Percentiles rank a stretch among this genome's conserved stretches.
Conservation (phyloP, 345 rosid genomes). For the Aegle marmelos region DNA sequence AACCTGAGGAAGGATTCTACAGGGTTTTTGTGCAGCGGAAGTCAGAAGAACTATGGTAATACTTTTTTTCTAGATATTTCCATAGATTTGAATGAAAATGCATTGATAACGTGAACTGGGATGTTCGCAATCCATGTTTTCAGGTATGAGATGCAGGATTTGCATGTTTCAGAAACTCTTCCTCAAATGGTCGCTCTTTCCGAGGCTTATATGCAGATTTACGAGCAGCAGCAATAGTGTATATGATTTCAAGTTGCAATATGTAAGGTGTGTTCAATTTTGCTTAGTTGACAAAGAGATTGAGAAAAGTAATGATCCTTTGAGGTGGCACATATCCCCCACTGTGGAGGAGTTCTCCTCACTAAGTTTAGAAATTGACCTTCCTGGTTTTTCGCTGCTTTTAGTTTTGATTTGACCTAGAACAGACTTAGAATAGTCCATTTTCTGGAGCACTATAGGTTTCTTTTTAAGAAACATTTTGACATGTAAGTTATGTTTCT, state of each 20-base stretch:
- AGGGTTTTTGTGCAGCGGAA: constrained; percentile 96
- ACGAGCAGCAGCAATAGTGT: constrained; percentile 64
- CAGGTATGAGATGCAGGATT: constrained; percentile 99
- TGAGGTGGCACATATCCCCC: neutral
- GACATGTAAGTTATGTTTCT: neutral
- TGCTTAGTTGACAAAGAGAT: neutral
- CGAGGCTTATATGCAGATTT: constrained; percentile 96
- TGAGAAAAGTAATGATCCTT: neutral
- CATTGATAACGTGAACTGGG: neutral
- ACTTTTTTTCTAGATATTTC: neutral
- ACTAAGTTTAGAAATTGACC: neutral
- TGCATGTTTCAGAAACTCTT: constrained; percentile 92
- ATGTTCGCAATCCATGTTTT: constrained; percentile 4
- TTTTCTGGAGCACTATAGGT: neutral
- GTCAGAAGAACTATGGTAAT: constrained; percentile 89
- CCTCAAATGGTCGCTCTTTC: constrained; percentile 98
- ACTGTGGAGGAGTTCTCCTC: neutral
- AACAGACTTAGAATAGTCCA: neutral
- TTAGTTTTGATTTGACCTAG: neutral
- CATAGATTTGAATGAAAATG: neutral
- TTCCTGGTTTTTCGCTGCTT: neutral
- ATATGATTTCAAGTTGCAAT: neutral
- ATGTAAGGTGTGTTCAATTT: neutral
- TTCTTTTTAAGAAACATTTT: neutral
- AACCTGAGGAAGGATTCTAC: constrained; percentile 89